These are phyloP conservation scores for Fusarium beomiforme DNA, from an alignment of 2,329 filamentous ascomycete species.

Conservation along the genomic window DNA sequence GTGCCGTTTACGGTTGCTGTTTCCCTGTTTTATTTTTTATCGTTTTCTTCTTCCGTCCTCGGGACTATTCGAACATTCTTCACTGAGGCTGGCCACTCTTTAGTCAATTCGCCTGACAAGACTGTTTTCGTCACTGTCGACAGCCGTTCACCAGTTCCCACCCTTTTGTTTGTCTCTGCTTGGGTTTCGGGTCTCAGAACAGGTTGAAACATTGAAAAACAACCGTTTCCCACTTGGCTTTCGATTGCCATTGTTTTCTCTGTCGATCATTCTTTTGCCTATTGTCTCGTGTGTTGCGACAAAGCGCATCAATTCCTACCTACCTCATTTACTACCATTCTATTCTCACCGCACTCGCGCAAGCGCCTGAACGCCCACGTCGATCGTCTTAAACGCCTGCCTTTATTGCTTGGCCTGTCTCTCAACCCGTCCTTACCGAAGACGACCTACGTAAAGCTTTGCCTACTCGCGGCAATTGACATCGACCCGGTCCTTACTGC, in stretches of 20 bases:
- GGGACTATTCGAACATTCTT: slow-evolving; percentile 26
- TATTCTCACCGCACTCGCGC: slow-evolving; percentile 10
- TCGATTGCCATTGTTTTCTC: slow-evolving; percentile 9
- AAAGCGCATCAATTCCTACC: slow-evolving; percentile 25
- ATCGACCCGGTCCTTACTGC: slow-evolving; percentile 22
- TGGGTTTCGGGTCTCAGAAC: slow-evolving; percentile 11
- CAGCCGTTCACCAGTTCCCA: slow-evolving; percentile 17
- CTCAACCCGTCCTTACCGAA: slow-evolving; percentile 11
- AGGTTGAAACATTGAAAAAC: slow-evolving; percentile 37
- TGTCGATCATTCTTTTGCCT: slow-evolving; percentile 22
- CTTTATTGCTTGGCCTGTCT: slow-evolving; percentile 1
- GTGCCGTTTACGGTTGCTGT: slow-evolving; percentile 25
- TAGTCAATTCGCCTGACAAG: slow-evolving; percentile 1
- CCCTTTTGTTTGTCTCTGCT: slow-evolving; percentile 20
- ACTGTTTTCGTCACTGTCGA: slow-evolving; percentile 14
- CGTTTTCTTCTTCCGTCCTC: slow-evolving; percentile 7
- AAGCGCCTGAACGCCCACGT: slow-evolving; percentile 28
- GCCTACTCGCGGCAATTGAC: slow-evolving; percentile 13
- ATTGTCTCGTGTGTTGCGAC: slow-evolving; percentile 19
- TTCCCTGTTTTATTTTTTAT: slow-evolving; percentile 14
- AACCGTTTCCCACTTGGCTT: slow-evolving; percentile 1
- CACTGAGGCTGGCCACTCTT: slow-evolving; percentile 28
- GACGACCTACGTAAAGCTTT: not conserved
- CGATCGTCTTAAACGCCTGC: slow-evolving; percentile 31
- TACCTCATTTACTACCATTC: not conserved